Percentiles rank a stretch among this genome's conserved stretches.
Conservation (phyloP, 345 rosid species). For the Eucalyptus pumila region DNA sequence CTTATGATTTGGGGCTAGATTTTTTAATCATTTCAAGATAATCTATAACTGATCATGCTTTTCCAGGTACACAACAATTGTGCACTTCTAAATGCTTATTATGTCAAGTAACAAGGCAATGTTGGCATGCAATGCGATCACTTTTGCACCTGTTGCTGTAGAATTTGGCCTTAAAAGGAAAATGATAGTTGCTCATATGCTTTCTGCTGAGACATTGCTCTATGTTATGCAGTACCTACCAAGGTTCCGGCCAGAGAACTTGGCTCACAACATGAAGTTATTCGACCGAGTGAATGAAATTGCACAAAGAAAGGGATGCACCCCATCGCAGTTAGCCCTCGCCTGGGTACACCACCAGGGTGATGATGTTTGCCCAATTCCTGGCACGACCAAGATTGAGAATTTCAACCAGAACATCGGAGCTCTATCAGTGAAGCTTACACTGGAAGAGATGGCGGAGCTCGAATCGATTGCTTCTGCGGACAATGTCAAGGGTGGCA, state of each 20-base stretch:
- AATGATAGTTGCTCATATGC: not conserved
- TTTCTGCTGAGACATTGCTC: not conserved
- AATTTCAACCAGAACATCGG: conserved; percentile 8
- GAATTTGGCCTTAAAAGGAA: not conserved
- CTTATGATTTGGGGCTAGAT: not conserved
- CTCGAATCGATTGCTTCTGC: conserved; percentile 38
- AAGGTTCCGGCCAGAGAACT: conserved; percentile 55
- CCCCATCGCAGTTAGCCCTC: conserved; percentile 50
- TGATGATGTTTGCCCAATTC: not conserved
- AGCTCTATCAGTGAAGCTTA: conserved; percentile 40
- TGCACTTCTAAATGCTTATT: not conserved
- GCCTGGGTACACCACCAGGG: conserved; percentile 72
- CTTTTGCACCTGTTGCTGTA: not conserved
- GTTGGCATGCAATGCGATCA: not conserved
- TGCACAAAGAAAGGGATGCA: conserved; percentile 39
- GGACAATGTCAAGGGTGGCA: conserved; percentile 31
- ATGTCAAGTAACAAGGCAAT: not conserved
- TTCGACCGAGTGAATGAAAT: conserved; percentile 33
- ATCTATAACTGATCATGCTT: not conserved
- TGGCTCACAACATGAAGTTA: conserved; percentile 34
- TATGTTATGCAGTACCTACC: conserved; percentile 21
- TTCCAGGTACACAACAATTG: not conserved
- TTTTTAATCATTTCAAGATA: not conserved
- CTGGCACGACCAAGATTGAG: not conserved
- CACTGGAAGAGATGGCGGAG: conserved; percentile 46